These are phyloP conservation scores for Reticulascus tulasneorum DNA, from an alignment of 2,329 filamentous ascomycete species.

Conservation along the genomic window DNA sequence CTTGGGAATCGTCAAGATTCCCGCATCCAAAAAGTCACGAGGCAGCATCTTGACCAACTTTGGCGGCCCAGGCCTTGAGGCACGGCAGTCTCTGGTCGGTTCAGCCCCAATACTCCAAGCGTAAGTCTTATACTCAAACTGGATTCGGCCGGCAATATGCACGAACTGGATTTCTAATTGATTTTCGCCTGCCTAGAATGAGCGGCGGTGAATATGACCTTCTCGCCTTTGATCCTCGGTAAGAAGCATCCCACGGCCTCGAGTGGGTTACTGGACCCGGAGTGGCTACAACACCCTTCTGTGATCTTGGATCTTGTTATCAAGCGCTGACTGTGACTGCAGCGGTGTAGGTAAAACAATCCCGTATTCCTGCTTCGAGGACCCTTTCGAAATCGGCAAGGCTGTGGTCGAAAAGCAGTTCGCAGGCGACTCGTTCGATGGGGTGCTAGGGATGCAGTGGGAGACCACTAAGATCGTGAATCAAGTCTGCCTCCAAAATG, in stretches of 20 bases:
- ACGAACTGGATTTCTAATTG: neutral
- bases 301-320: neutral
- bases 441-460: conserved; percentile 18
- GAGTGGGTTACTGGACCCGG: too few relatives aligned
- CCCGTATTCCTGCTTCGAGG: conserved; percentile 19
- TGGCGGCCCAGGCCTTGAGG: conserved; percentile 19
- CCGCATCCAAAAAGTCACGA: conserved; percentile 15
- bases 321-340: neutral
- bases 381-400: neutral
- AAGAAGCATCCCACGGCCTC: neutral
- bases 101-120: neutral
- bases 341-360: conserved; percentile 24
- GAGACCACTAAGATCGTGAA: conserved; percentile 15
- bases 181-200: conserved; percentile 9
- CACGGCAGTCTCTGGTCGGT: conserved; percentile 1
- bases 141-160: too few relatives aligned
- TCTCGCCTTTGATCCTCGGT: conserved; percentile 23
- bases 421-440: conserved; percentile 9
- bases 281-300: neutral
- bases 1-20: conserved; percentile 6
- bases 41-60: conserved; percentile 27
- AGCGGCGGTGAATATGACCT: conserved; percentile 23
- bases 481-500: conserved; percentile 15
- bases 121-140: neutral
- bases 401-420: neutral